Base-by-base conservation (phyloP, 768 basidiomycete species). In the Clitopilus hobsonii region DNA sequence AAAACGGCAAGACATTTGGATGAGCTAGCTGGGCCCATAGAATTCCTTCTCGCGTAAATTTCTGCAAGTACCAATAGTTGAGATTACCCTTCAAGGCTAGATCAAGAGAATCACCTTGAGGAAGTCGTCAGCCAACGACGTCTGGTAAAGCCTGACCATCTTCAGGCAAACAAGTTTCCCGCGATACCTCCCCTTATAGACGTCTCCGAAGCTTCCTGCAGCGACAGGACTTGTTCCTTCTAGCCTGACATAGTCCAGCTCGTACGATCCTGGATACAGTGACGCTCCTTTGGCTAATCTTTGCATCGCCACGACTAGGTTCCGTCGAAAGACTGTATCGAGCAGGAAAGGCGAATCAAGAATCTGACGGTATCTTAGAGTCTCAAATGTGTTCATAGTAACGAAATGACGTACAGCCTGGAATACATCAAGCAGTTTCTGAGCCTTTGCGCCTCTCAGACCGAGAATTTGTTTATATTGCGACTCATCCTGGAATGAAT, bases 91-190 rank as follows among this genome's bases (percentile, higher is more conserved):
- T 6, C 1, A 14, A 49, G 16, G 1, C 20, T 16, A 49, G 6
- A 18, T 16, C 14, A 16, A 6, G 48, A 22, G 6, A 4, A 23
- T 1, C 16, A 49, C 48, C 48, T 49, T 49, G 23, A 49, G 6
- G 23, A 49, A 49, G 13, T 49, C 22, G n/a, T 49, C 48, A 22
- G 27, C 48, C n/a, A 24, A 16, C 5, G 48, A 58, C 6, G 32
- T 57, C 25, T 57, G 59, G 49, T 60, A 60, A 5, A 58, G 26
- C 8, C 59, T 51, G 14, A 58, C 48, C n/a, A 60, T 56, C 55
- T 60, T 60, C 16, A 60, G 47, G 27, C 56, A 57, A 23, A 60
- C 59, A 1, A 27, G n/a, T 22, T 58, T 28, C 11, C 52, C 56
- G 27, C 49, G 41, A 29, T 55, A 30, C 8, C 45, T 41, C 8